These are phyloP conservation scores for Fraxinus floribunda DNA, from an alignment of 305 asterid species.

Conservation along the genomic window DNA sequence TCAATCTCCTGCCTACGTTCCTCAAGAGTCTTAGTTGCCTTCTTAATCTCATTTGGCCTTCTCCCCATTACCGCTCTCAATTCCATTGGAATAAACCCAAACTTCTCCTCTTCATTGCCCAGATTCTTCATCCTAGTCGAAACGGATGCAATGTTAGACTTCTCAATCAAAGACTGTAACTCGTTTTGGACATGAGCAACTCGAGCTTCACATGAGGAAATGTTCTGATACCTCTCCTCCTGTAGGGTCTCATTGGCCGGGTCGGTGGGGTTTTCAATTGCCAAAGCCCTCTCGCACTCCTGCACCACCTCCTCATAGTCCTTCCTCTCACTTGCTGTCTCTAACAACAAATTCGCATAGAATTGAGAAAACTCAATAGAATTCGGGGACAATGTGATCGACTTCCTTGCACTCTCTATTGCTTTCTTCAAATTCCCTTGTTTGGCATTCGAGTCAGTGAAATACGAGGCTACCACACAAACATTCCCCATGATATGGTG, in stretches of 20 bases:
- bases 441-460: slow-evolving; percentile 61
- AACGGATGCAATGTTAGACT: slow-evolving; percentile 51
- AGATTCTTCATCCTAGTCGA: slow-evolving; percentile 85
- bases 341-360: slow-evolving; percentile 75
- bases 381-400: slow-evolving; percentile 55
- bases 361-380: slow-evolving; percentile 82
- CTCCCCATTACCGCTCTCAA: slow-evolving; percentile 53
- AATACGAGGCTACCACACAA: slow-evolving; percentile 56
- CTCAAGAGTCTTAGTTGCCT: slow-evolving; percentile 75
- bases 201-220: background rate
- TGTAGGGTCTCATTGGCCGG: background rate
- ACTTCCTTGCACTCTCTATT: slow-evolving; percentile 68
- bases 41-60: slow-evolving; percentile 83
- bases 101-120: slow-evolving; percentile 76
- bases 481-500: slow-evolving; percentile 78
- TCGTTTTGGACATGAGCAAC: background rate
- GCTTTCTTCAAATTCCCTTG: slow-evolving; percentile 74
- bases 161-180: background rate
- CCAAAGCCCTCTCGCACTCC: slow-evolving; percentile 84
- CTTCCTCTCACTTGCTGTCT: slow-evolving; percentile 66
- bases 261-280: slow-evolving; percentile 36
- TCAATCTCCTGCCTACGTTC: slow-evolving; percentile 91
- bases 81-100: slow-evolving; percentile 75
- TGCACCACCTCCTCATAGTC: slow-evolving; percentile 70
- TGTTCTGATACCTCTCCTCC: background rate